Evolutionary conservation across 495 filamentous ascomycete genomes (phyloP), one percentile per base, ranked within the genome.

Genomic region (Tuber magnatum): DNA sequence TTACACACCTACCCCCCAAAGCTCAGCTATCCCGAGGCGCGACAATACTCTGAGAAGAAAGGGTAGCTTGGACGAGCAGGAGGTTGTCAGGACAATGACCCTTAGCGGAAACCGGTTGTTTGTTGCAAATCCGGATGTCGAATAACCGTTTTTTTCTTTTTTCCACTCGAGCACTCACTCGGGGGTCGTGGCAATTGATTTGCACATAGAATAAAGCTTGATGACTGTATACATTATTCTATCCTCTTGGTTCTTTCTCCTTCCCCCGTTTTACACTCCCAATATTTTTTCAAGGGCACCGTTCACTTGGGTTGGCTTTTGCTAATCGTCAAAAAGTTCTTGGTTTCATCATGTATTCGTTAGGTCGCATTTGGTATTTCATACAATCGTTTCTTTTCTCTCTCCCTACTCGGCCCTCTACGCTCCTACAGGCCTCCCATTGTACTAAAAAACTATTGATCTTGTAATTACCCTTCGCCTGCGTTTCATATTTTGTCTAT

Each of bases 71-170:
- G 96, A 99, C 83, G 95, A 98, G 68, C 69, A 80, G 18, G 84
- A 88, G 92, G 81, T 92, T 92, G 38, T 72, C 28, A 90, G 87
- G 76, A 90, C 90, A 7, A 93, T 97, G 90, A 93, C 92, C 44
- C 89, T 91, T 65, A 92, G 90, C 32, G 82, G 87, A 4, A 92
- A 91, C 32, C 88, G 94, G 73, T 85, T 99, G 73, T 97, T 93
- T 79, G 94, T 99, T 81, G 96, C 96, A 32, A 99, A 99, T 83
- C 95, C 95, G 38, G 95, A 99, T 83, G 70, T 79, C 65, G 76
- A 65, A 41, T 48, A 56, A n/a, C 43, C 28, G 28, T 68, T 8
- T 72, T 42, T 3, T 35, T 12, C 8, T 22, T n/a, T 42, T 3
- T 35, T 12, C 8, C 46, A 9, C 48, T 3, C 40, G 35, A n/a